Percentiles rank a stretch among this genome's conserved stretches.
Evolutionary conservation across 164 flowering plant species (phyloP).

Genomic region (Vitis amurensis): DNA sequence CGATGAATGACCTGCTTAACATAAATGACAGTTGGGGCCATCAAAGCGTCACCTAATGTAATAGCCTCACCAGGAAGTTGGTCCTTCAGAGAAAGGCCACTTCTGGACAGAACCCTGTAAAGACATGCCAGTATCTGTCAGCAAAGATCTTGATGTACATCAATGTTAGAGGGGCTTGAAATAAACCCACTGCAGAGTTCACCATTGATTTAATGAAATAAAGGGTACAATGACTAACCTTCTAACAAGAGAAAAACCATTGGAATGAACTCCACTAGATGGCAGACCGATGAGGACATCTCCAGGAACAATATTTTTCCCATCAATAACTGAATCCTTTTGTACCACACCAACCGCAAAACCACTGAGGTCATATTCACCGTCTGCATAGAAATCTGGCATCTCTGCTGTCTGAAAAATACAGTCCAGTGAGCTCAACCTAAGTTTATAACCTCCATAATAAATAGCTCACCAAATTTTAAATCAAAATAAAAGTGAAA

Average conservation of each 20-base stretch:
- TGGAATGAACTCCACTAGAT: conserved; percentile 96
- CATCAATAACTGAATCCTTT: conserved; percentile 83
- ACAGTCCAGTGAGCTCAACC: conserved; percentile 2
- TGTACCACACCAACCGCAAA: conserved; percentile 87
- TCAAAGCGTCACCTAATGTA: conserved; percentile 79
- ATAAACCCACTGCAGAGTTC: neutral
- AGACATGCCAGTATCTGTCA: neutral
- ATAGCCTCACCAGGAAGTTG: conserved; percentile 62
- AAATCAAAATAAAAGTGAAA: no score
- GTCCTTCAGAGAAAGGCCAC: conserved; percentile 73
- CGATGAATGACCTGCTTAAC: conserved; percentile 74
- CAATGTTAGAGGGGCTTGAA: neutral
- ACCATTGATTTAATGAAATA: no score
- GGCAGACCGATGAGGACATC: conserved; percentile 93
- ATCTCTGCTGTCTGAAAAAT: conserved; percentile 84
- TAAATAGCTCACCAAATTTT: no score
- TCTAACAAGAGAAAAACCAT: conserved; percentile 97
- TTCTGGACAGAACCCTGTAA: conserved; percentile 67
- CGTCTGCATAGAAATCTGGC: conserved; percentile 88
- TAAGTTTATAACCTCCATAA: neutral
- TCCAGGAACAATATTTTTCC: conserved; percentile 74
- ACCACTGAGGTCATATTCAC: conserved; percentile 95
- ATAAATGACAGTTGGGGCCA: conserved; percentile 93
- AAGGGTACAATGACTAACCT: conserved; percentile 44
- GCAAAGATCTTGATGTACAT: neutral